Base-by-base conservation (phyloP, 176 grass and related monocot species). In the Aegilops sharonensis region DNA sequence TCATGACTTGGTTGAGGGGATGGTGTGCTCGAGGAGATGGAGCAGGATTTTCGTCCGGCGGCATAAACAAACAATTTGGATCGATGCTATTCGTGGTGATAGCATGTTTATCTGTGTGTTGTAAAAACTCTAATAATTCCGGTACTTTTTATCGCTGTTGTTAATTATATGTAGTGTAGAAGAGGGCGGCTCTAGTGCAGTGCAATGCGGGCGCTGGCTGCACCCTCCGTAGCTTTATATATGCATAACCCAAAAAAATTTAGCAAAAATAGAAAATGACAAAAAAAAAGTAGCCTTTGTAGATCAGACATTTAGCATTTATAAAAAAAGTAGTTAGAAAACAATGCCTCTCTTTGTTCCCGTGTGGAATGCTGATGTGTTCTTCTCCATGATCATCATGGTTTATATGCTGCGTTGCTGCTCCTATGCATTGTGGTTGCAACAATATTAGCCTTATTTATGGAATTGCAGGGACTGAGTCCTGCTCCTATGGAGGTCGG, bases 111-210 rank as follows among this genome's bases (percentile, higher is more conserved):
- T 79, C 24, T 85, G 34, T 87, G 47, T 64, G 81, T 13, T 88
- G 61, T 81, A 85, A 77, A 87, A 87, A 81, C 76, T 48, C 78
- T 56, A 50, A 91, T 39, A 85, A 77, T 85, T 78, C 78, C 5
- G 24, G 56, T 8, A 8, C 23, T 40, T 35, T 25, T 25, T 74
- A 40, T 57, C 30, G 43, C 6, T 52, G 35, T 43, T 83, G 5
- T 45, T 45, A 45, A 45, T 45, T 64, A 35, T 57, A 32, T 20
- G 17, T 68, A 56, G 81, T 73, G 67, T 43, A 42, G n/a, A 77
- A 72, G 43, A 25, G 37, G n/a, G 15, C 4, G 52, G 56, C 31
- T 68, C 2, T 74, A 84, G 45, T 45, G 66, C 48, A 86, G 50
- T 54, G 27, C 34, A 80, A n/a, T 36, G 47, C 50, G 56, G 30